These are phyloP conservation scores for Sclerotinia borealis DNA, from an alignment of 2,329 filamentous ascomycete genomes.

Conservation along the genomic window DNA sequence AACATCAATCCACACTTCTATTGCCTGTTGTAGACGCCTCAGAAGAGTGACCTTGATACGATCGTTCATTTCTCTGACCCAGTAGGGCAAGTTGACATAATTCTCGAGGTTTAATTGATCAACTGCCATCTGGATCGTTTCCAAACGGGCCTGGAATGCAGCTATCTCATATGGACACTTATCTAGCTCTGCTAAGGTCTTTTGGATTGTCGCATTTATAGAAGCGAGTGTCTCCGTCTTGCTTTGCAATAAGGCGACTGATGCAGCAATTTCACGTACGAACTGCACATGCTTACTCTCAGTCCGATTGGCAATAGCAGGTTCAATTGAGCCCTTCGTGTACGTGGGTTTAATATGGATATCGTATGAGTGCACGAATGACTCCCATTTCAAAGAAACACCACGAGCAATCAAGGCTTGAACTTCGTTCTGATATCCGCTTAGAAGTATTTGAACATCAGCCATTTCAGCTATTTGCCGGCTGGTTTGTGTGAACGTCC, in stretches of 20 bases:
- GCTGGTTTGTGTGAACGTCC: conserved; percentile 83
- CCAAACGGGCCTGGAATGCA: conserved; percentile 75
- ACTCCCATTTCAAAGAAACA: conserved; percentile 90
- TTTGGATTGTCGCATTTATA: conserved; percentile 76
- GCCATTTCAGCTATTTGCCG: conserved; percentile 79
- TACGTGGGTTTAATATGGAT: conserved; percentile 66
- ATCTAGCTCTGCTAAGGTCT: conserved; percentile 74
- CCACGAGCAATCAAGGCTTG: conserved; percentile 80
- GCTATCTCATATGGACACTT: conserved; percentile 75
- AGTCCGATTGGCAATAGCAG: conserved; percentile 50
- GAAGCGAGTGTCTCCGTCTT: conserved; percentile 76
- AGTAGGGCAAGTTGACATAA: conserved; percentile 85
- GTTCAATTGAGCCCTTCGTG: conserved; percentile 54
- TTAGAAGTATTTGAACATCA: conserved; percentile 79
- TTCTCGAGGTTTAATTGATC: conserved; percentile 96
- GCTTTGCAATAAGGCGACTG: conserved; percentile 79
- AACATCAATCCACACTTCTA: conserved; percentile 78
- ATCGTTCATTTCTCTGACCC: conserved; percentile 82
- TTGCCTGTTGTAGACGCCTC: conserved; percentile 75
- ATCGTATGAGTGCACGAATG: conserved; percentile 95
- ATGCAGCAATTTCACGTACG: conserved; percentile 83
- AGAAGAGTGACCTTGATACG: conserved; percentile 78
- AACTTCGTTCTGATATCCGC: conserved; percentile 87
- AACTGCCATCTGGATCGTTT: conserved; percentile 83
- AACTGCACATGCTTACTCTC: conserved; percentile 97